Evolutionary conservation across 768 basidiomycete genomes (phyloP).

Genomic region (Hirschioporus abietinus): DNA sequence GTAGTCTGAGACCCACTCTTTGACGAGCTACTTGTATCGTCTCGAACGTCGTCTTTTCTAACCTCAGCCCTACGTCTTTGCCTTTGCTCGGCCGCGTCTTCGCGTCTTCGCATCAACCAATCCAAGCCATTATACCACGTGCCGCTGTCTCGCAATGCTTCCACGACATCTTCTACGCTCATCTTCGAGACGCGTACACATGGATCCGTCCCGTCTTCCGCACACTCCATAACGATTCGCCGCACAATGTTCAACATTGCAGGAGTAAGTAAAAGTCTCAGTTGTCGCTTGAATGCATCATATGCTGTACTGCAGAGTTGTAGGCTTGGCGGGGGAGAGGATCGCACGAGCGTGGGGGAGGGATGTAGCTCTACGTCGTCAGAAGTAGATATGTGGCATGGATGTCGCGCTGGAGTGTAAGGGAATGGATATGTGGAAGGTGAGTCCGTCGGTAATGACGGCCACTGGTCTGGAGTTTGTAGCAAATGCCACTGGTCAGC

Average conservation of each 20-base stretch:
- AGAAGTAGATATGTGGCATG: constrained; percentile 55
- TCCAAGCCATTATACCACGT: constrained; percentile 74
- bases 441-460: constrained; percentile 25
- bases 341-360: constrained; percentile 37
- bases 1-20: constrained; percentile 54
- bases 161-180: constrained; percentile 55
- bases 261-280: constrained; percentile 55
- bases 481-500: constrained; percentile 59
- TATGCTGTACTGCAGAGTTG: constrained; percentile 61
- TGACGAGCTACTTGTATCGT: constrained; percentile 45
- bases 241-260: constrained; percentile 67
- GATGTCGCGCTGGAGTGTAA: constrained; percentile 29
- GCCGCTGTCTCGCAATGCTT: constrained; percentile 50
- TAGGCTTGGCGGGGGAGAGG: constrained; percentile 55
- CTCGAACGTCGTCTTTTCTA: constrained; percentile 32
- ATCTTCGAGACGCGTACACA: constrained; percentile 50
- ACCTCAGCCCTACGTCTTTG: constrained; percentile 12
- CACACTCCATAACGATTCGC: constrained; percentile 58
- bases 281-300: constrained; percentile 49
- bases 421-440: not conserved
- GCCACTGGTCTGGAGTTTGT: constrained; percentile 33
- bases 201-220: constrained; percentile 39
- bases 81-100: constrained; percentile 19
- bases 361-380: constrained; percentile 42
- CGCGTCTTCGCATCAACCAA: constrained; percentile 44